These are phyloP conservation scores for Rhodotorula paludigena DNA, from an alignment of 768 basidiomycete genomes.

Conservation along the genomic window DNA sequence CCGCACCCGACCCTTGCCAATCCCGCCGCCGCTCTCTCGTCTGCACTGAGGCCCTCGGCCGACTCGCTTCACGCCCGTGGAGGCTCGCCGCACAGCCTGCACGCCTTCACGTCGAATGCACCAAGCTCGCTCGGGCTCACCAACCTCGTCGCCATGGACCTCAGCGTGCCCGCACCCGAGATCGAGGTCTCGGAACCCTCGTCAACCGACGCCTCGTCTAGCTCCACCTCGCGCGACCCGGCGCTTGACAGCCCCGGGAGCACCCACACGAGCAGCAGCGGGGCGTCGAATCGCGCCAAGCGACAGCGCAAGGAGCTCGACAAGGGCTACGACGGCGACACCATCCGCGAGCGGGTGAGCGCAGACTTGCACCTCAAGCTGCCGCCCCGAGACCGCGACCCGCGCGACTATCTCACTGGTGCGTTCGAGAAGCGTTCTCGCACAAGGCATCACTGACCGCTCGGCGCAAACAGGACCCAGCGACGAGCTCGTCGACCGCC, in stretches of 20 bases:
- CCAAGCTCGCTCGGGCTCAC: slow-evolving; percentile 11
- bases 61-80: slow-evolving; percentile 31
- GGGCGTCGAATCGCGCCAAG: not conserved
- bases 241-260: not conserved
- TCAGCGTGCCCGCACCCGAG: slow-evolving; percentile 6
- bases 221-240: not conserved
- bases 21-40: slow-evolving; percentile 10
- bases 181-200: slow-evolving; percentile 11
- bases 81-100: slow-evolving; percentile 17
- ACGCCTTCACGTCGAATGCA: not conserved
- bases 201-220: slow-evolving; percentile 4
- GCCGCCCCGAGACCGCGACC: not conserved
- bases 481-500: slow-evolving; percentile 29
- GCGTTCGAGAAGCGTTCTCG: not conserved
- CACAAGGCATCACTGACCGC: not conserved
- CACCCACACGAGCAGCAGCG: not conserved
- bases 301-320: slow-evolving; percentile 14
- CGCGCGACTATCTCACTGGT: slow-evolving; percentile 31
- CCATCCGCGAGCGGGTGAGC: slow-evolving; percentile 1
- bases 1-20: not conserved
- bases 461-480: slow-evolving; percentile 2
- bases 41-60: slow-evolving; percentile 18
- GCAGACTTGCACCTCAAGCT: slow-evolving; percentile 3
- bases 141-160: slow-evolving; percentile 29
- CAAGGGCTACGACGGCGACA: slow-evolving; percentile 35